Base-by-base conservation (phyloP, 2,329 filamentous ascomycete genomes). In the Ophiostoma montium region DNA sequence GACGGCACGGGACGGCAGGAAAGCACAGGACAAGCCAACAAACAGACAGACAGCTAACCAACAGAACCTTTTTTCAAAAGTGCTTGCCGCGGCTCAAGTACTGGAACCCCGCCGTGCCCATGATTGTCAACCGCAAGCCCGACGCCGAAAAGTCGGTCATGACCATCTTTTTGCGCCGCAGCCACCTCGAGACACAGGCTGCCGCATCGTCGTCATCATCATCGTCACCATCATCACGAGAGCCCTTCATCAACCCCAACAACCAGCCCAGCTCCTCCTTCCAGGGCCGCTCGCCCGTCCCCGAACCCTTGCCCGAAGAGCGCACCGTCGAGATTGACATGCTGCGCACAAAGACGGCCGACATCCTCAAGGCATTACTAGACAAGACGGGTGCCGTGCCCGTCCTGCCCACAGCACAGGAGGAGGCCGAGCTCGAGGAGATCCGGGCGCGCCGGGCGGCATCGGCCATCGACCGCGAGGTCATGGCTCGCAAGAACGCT, bases 41-140 rank as follows among this genome's bases (percentile, higher is more conserved):
- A 15, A 13, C 11, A 6, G 15, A 7, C 23, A 42, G 15, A 16
- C 3, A 4, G 23, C 39, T 42, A 11, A 42, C 39, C 11, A 3
- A 3, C 39, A 94, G 89, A 60, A 86, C 86, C 69, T 95, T 98
- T 75, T 95, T 87, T 86, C 79, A 76, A 55, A 71, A 81, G 53
- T 83, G 80, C 62, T 80, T 96, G 44, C 86, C 86, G 19, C 79
- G 86, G 50, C 72, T 98, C 57, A 95, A 98, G 73, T 98, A 82
- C 70, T 84, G 94, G 73, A 98, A 98, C 64, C 92, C 92, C 1
- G 69, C 79, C 12, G 65, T 95, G 42, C 78, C 83, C 39, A 94
- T 96, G 75, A 80, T 85, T 52, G 78, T 95, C 58, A 82, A 83
- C 64, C 83, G 85, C 52, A 80, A 76, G 54, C 59, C 63, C 35